Evolutionary conservation across 148 eudicot genomes (phyloP).

Genomic region (Spergularia marina): DNA sequence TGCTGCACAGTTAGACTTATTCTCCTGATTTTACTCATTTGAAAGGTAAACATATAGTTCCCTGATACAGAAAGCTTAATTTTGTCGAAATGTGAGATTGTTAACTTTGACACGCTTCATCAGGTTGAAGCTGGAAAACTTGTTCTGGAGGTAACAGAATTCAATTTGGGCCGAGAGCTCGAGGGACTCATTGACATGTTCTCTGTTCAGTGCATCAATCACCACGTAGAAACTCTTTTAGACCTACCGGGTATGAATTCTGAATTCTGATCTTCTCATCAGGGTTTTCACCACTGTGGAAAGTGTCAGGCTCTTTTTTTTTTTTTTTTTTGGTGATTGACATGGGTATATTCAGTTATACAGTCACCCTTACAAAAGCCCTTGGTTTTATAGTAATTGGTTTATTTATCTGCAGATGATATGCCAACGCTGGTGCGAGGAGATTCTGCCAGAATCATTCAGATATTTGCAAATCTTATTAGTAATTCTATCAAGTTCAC

Average conservation of each 20-base stretch:
- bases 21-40: neutral
- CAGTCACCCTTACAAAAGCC: neutral
- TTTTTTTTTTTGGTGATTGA: no score
- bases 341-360: no score
- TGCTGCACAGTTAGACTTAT: neutral
- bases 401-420: constrained; percentile 55
- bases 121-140: constrained; percentile 98
- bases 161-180: constrained; percentile 87
- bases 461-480: constrained; percentile 90
- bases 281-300: neutral
- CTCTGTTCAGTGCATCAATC: constrained; percentile 90
- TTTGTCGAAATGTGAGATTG: neutral
- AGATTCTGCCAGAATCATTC: constrained; percentile 91
- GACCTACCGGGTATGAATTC: constrained; percentile 71
- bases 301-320: no score
- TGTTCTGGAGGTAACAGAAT: constrained; percentile 81
- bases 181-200: constrained; percentile 98
- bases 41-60: neutral
- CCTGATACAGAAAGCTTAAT: neutral
- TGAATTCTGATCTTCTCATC: neutral
- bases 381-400: neutral
- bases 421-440: constrained; percentile 87
- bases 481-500: constrained; percentile 98
- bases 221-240: constrained; percentile 80
- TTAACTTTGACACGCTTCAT: constrained; percentile 11